Evolutionary conservation across 176 grass and related monocot genomes (phyloP), one percentile per base, ranked within the genome.

Genomic region (Rhynchospora pubera): DNA sequence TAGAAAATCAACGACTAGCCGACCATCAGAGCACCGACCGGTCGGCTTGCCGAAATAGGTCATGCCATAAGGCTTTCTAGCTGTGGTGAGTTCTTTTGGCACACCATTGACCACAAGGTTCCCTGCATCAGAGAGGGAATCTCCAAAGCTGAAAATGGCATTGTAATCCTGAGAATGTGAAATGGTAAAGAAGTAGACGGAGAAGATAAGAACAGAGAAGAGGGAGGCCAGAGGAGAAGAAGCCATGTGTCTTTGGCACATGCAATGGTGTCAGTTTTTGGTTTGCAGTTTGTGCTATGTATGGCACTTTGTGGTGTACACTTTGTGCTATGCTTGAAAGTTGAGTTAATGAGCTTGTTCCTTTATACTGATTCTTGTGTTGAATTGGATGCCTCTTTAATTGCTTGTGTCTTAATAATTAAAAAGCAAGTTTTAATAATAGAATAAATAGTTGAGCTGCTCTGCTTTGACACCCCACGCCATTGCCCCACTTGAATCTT

Each of bases 61-160:
- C 93, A 89, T 88, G 53, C 91, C 93, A 82, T 97, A 97, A 8
- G 93, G 91, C 22, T 82, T 82, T 50, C 77, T 72, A 10, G 89
- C 89, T 6, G 93, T 97, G 89, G 91, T 82, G 63, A 97, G 91
- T 64, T 79, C n/a, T 0, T 62, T 34, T 16, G 85, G 83, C 18
- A 70, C 82, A 63, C 91, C 91, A 82, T 89, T 85, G 24, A 85
- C 87, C 11, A 92, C 74, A 42, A 93, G 93, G 80, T 97, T 97
- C 11, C 93, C 93, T 6, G 87, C 85, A 82, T 97, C 93, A 45
- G 93, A 89, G 8, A 93, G 91, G 57, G 91, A 97, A 79, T 97
- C 93, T 65, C 93, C 93, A 24, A 97, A 97, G 85, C 90, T 97
- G 82, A 97, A 97, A 14, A 97, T 84, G 21, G 93, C 93, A 19